phyloP scores from a whole-genome alignment of 306 rosid genomes.

The Quillaja saponaria region DNA sequence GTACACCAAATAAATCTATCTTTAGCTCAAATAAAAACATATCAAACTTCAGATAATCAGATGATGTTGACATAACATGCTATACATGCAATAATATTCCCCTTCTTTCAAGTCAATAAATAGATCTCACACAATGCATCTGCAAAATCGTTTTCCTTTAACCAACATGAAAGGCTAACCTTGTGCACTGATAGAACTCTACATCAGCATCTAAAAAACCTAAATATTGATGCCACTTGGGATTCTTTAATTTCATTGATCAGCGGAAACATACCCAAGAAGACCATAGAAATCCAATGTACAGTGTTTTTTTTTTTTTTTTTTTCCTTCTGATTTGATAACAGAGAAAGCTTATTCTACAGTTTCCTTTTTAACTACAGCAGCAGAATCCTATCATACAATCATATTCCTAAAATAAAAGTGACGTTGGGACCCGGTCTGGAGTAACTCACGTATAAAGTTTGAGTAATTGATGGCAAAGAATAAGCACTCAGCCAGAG shows the following conservation, averaged over 20 bases:
- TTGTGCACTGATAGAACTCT: constrained; percentile 16
- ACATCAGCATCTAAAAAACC: constrained; percentile 17
- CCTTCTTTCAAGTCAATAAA: constrained; percentile 32
- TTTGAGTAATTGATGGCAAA: constrained; percentile 44
- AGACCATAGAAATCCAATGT: too few relatives aligned
- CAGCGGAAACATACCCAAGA: constrained; percentile 3
- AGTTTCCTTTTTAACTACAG: constrained; percentile 19
- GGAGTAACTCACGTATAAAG: constrained; percentile 53
- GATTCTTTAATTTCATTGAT: neutral
- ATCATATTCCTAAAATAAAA: constrained; percentile 36
- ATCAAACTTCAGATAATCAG: constrained; percentile 26
- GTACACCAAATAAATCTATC: constrained; percentile 20
- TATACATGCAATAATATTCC: constrained; percentile 29
- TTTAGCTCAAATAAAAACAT: constrained; percentile 26
- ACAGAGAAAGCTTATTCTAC: neutral
- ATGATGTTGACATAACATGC: constrained; percentile 33
- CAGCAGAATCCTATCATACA: constrained; percentile 30
- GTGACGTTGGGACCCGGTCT: constrained; percentile 50
- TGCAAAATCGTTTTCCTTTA: constrained; percentile 19
- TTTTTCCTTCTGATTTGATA: too few relatives aligned
- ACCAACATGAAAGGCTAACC: constrained; percentile 25
- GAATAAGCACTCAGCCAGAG: constrained; percentile 41
- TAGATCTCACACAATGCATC: constrained; percentile 24
- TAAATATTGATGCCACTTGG: constrained; percentile 7
- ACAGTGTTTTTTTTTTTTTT: too few relatives aligned